Evolutionary conservation across 768 basidiomycete genomes (phyloP), one percentile per base, ranked within the genome.

Genomic region (Leccinum sublutescens): DNA sequence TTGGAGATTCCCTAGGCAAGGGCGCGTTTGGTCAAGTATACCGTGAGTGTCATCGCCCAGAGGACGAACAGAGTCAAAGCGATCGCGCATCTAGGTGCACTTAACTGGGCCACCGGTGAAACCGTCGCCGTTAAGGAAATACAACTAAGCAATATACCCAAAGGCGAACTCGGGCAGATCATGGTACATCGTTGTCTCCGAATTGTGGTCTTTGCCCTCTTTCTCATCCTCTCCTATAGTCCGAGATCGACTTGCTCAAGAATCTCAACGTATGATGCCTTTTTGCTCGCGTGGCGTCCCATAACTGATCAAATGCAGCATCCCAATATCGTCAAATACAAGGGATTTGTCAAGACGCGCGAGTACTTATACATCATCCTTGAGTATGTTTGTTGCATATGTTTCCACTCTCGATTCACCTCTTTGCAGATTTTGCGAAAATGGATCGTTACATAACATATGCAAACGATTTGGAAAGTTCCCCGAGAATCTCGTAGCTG

Each of bases 61-160:
- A 17, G 56, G 50, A 40, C 14, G 47, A 89, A 85, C 86, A 64
- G 85, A 84, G 47, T 75, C 91, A 65, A 91, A 92, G 66, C 89
- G 89, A 87, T 87, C 49, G 53, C 47, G 15, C 47, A 50, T 14
- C 36, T 64, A 93, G 91, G 91, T 64, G 91, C 91, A 51, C 77
- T 96, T 69, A 95, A 96, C 68, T 95, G 93, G 89, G 89, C 91
- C 15, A 98, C 94, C 25, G 97, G 97, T 25, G 97, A 98, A 78
- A 97, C 96, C 2, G 96, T 98, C 45, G 97, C 97, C 3, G 90
- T 99, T 69, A 99, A 99, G 81, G 95, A 98, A 75, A 96, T 99
- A 65, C 90, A 93, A 71, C 77, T 99, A 61, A 89, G 87, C 73
- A 95, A 93, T 73, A 95, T 99, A 59, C 91, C 95, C 3, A 92